These are phyloP conservation scores for Aspergillus diversus DNA, from an alignment of 495 filamentous ascomycete species.

Conservation along the genomic window DNA sequence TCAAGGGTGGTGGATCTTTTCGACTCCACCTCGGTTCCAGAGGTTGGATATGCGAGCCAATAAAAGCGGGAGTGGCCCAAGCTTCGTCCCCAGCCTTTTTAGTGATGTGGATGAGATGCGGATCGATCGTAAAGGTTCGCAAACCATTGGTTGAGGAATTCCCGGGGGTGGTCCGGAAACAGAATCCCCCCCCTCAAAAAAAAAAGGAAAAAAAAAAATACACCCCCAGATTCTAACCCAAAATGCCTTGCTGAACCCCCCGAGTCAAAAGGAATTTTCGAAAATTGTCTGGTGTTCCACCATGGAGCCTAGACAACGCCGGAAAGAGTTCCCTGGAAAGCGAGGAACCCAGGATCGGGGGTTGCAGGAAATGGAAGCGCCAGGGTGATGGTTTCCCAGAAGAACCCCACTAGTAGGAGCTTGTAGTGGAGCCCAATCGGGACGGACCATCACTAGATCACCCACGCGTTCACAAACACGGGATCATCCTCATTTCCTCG, in stretches of 20 bases:
- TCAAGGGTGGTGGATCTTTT: not conserved
- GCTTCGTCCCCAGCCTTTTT: slow-evolving; percentile 4
- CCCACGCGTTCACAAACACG: slow-evolving; percentile 26
- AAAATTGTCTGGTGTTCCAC: not conserved
- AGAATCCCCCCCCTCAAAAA: too few species aligned
- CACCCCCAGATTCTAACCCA: too few species aligned
- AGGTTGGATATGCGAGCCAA: not conserved
- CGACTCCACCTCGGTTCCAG: slow-evolving; percentile 14
- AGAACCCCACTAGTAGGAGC: slow-evolving; percentile 6
- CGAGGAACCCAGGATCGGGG: not conserved
- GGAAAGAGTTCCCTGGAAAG: not conserved
- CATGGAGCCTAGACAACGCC: not conserved
- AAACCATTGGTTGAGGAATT: not conserved
- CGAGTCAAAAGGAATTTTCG: not conserved
- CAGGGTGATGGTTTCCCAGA: not conserved
- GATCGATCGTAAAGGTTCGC: slow-evolving; percentile 6
- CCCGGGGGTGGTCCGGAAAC: not conserved
- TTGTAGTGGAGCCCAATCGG: slow-evolving; percentile 23
- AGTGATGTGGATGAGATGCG: slow-evolving; percentile 1
- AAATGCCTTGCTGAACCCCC: too few species aligned
- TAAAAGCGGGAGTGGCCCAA: slow-evolving; percentile 13
- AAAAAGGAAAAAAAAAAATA: too few species aligned
- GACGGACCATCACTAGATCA: slow-evolving; percentile 22
- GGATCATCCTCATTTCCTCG: slow-evolving; percentile 22
- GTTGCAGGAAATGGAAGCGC: not conserved